Evolutionary conservation across 768 basidiomycete genomes (phyloP).

Genomic region (Lactarius hengduanensis): DNA sequence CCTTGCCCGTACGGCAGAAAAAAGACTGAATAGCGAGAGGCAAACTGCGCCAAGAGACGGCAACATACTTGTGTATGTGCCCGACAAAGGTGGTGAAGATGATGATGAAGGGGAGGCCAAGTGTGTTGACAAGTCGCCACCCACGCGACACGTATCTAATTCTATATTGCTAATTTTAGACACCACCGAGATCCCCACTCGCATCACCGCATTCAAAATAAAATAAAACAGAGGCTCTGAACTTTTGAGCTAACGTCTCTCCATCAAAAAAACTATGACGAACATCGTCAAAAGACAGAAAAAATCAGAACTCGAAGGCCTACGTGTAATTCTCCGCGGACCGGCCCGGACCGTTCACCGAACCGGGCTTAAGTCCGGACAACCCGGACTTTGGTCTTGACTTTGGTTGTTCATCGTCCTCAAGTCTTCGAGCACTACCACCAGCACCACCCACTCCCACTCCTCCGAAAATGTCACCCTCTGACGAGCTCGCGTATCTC

Average conservation of each 20-base stretch:
- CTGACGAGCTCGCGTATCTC: slow-evolving; percentile 90
- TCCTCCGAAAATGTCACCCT: slow-evolving; percentile 51
- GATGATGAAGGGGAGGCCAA: not conserved
- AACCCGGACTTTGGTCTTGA: not conserved
- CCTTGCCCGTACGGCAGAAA: slow-evolving; percentile 43
- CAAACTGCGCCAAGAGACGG: slow-evolving; percentile 33
- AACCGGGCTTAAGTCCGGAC: not conserved
- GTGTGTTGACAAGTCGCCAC: not conserved
- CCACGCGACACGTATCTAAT: slow-evolving; percentile 8
- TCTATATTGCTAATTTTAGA: not conserved
- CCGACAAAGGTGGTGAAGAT: slow-evolving; percentile 1
- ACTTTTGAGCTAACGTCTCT: not conserved
- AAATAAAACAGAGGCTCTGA: not conserved
- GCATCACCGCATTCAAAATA: not conserved
- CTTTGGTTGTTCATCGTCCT: not conserved
- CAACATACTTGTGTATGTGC: slow-evolving; percentile 30
- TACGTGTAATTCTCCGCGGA: not conserved
- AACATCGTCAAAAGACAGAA: not conserved
- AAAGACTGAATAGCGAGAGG: slow-evolving; percentile 35
- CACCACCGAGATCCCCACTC: not conserved
- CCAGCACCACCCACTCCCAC: not conserved
- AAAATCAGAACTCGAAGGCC: not conserved
- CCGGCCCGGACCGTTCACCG: not conserved
- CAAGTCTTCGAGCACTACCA: not conserved
- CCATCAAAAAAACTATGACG: not conserved